phyloP scores from a whole-genome alignment of 345 rosid genomes.

The Citrus maxima region DNA sequence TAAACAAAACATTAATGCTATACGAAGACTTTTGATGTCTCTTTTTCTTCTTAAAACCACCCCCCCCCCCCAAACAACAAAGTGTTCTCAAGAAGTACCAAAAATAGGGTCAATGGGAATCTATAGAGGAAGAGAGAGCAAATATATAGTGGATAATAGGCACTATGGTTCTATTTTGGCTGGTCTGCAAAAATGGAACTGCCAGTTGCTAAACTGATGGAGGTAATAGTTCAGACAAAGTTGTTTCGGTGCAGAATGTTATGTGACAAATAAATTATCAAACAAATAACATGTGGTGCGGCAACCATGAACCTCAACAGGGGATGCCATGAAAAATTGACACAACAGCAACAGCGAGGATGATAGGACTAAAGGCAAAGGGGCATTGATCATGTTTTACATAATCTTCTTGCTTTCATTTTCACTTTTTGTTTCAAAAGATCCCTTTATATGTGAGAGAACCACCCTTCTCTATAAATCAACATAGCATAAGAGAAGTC shows the following conservation, averaged over 20 bases:
- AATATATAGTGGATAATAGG: background rate
- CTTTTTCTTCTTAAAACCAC: background rate
- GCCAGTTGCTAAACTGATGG: background rate
- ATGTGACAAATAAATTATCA: background rate
- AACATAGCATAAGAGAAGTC: background rate
- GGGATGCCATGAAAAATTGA: background rate
- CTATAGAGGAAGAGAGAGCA: background rate
- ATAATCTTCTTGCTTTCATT: background rate
- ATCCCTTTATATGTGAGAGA: background rate
- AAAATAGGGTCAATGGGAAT: background rate
- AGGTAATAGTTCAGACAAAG: background rate
- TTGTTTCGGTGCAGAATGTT: background rate
- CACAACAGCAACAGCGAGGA: background rate
- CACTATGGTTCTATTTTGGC: background rate
- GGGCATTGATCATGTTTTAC: background rate
- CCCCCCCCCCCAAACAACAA: too few species aligned
- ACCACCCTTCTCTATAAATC: background rate
- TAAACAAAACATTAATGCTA: background rate
- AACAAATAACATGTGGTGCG: background rate
- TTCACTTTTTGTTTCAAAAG: background rate
- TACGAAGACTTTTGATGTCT: background rate
- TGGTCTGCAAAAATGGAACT: background rate
- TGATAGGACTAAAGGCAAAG: background rate
- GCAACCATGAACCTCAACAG: background rate
- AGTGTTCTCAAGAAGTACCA: background rate